Base-by-base conservation (phyloP, 176 grass and related monocot species). In the Guadua angustifolia region DNA sequence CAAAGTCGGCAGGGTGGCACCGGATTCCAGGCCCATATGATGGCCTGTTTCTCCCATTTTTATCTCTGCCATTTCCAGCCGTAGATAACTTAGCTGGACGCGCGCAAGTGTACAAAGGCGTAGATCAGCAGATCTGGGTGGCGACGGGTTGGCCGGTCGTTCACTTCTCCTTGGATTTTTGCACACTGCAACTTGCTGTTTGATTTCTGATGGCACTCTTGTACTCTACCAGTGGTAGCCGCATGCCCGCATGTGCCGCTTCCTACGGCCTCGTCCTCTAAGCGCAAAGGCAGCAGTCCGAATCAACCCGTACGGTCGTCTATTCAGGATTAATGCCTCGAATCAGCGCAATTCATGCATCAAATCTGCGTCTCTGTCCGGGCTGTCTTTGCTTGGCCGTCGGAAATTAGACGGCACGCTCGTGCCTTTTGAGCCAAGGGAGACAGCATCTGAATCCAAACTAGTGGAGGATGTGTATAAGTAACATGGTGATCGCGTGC, bases 41-140 rank as follows among this genome's bases (percentile, higher is more conserved):
- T 32, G 58, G 46, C 66, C 14, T 47, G 29, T 5, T 21, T 42
- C 47, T 49, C n/a, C 70, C 4, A 49, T 46, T 39, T 58, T 51
- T 0, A n/a, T 9, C 35, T 19, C 18, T 25, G 15, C 12, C 49
- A 53, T 79, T 87, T 83, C 43, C 29, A 57, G 66, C 73, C 15
- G 50, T 71, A 43, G 49, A 66, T 40, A 43, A 14, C 78, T 46
- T 47, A 72, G 47, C 58, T 82, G 79, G 66, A 68, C 49, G 47
- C 13, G 68, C 50, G 79, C 67, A 87, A 79, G 21, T 44, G 73
- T 51, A 42, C 38, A 66, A 86, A 49, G 40, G 19, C 58, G 16
- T 57, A 53, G 70, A 75, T 69, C 32, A 62, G 71, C 80, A 72
- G 70, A 85, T 89, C 87, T 69, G 40, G 15, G 40, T 39, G 51